phyloP scores from a whole-genome alignment of 495 filamentous ascomycete genomes.

The Penicillium robsamsonii region DNA sequence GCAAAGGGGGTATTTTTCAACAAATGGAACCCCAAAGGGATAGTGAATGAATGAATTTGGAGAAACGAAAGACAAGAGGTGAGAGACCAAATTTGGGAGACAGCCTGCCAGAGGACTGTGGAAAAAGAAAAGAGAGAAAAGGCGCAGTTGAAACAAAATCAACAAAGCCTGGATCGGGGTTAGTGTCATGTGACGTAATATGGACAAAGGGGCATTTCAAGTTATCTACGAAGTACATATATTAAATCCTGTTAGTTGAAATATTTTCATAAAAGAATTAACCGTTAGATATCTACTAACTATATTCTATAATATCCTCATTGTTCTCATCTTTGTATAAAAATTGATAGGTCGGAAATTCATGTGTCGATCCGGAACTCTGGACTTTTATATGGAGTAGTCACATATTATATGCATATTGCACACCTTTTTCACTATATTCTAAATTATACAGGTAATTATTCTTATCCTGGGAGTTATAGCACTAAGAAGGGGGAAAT shows the following conservation, averaged over 20 bases:
- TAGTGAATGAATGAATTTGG: constrained; percentile 12
- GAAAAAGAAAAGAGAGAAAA: constrained; percentile 25
- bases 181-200: constrained; percentile 33
- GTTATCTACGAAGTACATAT: background rate
- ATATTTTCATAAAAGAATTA: background rate
- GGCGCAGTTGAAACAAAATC: constrained; percentile 30
- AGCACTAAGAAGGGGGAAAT: background rate
- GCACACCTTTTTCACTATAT: background rate
- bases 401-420: background rate
- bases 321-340: background rate
- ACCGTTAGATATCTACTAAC: background rate
- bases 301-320: background rate
- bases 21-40: constrained; percentile 8
- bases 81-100: constrained; percentile 8
- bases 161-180: constrained; percentile 25
- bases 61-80: constrained; percentile 11
- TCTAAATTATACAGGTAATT: background rate
- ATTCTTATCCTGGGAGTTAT: background rate
- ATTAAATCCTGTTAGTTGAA: too few relatives aligned
- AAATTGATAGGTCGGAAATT: constrained; percentile 5
- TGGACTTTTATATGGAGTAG: background rate
- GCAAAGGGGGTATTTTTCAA: constrained; percentile 5
- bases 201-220: background rate
- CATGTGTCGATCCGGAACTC: constrained; percentile 14
- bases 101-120: constrained; percentile 31